These are phyloP conservation scores for Cytospora chrysosperma DNA, from an alignment of 2,329 filamentous ascomycete genomes.

Conservation along the genomic window DNA sequence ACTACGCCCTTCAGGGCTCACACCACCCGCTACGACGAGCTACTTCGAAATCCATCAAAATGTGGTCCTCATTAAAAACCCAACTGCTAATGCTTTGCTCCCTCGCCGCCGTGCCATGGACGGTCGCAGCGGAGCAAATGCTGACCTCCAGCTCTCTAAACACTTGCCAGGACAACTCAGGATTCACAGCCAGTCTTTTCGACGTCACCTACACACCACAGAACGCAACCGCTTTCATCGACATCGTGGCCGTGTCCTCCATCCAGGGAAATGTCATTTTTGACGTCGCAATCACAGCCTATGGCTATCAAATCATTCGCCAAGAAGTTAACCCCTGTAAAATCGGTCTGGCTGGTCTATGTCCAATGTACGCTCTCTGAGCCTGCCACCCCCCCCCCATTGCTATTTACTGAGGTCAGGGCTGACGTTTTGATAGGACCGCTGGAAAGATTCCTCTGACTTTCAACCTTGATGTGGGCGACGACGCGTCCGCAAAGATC, in stretches of 20 bases:
- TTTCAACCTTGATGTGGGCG: slow-evolving; percentile 64
- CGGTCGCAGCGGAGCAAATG: slow-evolving; percentile 60
- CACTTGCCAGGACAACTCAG: slow-evolving; percentile 79
- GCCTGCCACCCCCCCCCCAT: no score
- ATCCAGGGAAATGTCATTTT: slow-evolving; percentile 81
- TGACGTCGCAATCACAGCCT: slow-evolving; percentile 73
- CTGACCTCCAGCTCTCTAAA: slow-evolving; percentile 83
- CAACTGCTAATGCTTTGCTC: slow-evolving; percentile 47
- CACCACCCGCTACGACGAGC: background rate
- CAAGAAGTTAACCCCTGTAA: slow-evolving; percentile 74
- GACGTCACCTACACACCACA: slow-evolving; percentile 76
- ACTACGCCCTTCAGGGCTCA: slow-evolving; percentile 11
- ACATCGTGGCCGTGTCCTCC: slow-evolving; percentile 77
- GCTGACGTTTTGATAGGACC: slow-evolving; percentile 37
- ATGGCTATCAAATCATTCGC: slow-evolving; percentile 73
- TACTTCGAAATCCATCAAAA: slow-evolving; percentile 33
- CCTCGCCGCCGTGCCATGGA: slow-evolving; percentile 43
- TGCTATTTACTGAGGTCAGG: background rate
- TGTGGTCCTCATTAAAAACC: slow-evolving; percentile 48
- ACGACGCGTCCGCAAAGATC: slow-evolving; percentile 60
- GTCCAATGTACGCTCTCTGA: slow-evolving; percentile 65
- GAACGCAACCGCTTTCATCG: slow-evolving; percentile 70
- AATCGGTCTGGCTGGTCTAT: slow-evolving; percentile 69
- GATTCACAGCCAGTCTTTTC: slow-evolving; percentile 86
- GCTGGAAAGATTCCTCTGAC: slow-evolving; percentile 76